A percentile compares a stretch with the other conserved stretches of the same genome.
phyloP scores from a whole-genome alignment of 2,329 filamentous ascomycete genomes.

The Colletotrichum liaoningense region DNA sequence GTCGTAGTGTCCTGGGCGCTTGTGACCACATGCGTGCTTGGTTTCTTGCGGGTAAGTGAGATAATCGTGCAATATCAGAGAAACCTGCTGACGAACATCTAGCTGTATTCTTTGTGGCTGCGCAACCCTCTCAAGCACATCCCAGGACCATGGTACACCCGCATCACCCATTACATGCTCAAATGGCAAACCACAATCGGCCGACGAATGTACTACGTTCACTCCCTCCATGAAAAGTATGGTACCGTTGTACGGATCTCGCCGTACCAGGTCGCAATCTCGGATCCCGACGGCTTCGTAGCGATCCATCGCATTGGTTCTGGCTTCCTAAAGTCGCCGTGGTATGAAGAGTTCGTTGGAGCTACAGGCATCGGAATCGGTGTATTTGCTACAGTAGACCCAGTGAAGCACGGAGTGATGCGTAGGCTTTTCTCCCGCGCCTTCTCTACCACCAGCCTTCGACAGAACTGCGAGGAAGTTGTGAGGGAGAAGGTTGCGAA shows the following conservation, averaged over 20 bases:
- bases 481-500: constrained; percentile 51
- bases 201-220: constrained; percentile 17
- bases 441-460: constrained; percentile 50
- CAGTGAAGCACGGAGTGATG: constrained; percentile 2
- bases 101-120: neutral
- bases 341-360: constrained; percentile 3
- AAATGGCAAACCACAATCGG: constrained; percentile 12
- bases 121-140: constrained; percentile 13
- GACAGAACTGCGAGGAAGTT: constrained; percentile 41
- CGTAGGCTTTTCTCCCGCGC: constrained; percentile 55
- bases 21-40: neutral
- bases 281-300: constrained; percentile 12
- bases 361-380: neutral
- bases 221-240: constrained; percentile 4
- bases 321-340: constrained; percentile 15
- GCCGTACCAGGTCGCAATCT: constrained; percentile 21
- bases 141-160: constrained; percentile 26
- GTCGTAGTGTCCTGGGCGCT: neutral
- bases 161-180: constrained; percentile 10
- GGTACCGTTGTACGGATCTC: constrained; percentile 25
- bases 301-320: constrained; percentile 23
- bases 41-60: neutral
- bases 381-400: constrained; percentile 13
- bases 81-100: neutral
- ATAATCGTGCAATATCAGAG: neutral